Conservation (phyloP, 208 protist genomes). For the Leishmania aethiopica region DNA sequence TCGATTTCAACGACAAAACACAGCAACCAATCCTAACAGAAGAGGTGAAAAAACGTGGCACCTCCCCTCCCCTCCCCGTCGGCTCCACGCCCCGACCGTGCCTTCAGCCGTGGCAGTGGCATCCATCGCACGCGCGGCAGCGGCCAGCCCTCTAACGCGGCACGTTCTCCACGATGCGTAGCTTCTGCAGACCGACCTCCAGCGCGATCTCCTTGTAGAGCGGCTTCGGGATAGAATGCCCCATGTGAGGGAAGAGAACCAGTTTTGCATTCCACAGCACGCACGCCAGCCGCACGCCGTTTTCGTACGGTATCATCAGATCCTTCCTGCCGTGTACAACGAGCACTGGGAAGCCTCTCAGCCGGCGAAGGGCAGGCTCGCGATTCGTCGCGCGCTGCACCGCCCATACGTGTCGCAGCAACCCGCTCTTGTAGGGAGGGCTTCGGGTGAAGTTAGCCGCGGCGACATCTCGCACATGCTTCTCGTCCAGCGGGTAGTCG, state of each 20-base stretch:
- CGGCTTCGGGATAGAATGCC: slow-evolving; percentile 44
- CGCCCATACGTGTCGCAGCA: slow-evolving; percentile 64
- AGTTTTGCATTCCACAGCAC: slow-evolving; percentile 45
- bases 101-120: neutral
- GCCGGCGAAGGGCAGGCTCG: slow-evolving; percentile 34
- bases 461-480: slow-evolving; percentile 10
- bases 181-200: slow-evolving; percentile 34
- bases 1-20: neutral
- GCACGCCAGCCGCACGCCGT: slow-evolving; percentile 49
- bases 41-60: neutral
- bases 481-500: slow-evolving; percentile 44
- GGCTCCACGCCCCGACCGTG: neutral
- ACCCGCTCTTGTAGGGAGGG: slow-evolving; percentile 35
- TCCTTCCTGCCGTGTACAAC: slow-evolving; percentile 69
- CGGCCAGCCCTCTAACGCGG: too few relatives aligned
- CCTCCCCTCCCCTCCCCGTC: neutral
- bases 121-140: neutral
- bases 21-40: too few relatives aligned
- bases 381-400: slow-evolving; percentile 51
- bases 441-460: slow-evolving; percentile 27
- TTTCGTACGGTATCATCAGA: slow-evolving; percentile 56
- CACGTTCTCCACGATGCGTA: neutral
- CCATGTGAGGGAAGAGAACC: slow-evolving; percentile 54
- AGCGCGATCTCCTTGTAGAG: slow-evolving; percentile 36
- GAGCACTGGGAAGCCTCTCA: slow-evolving; percentile 23